Conservation (phyloP, 2,329 filamentous ascomycete genomes). For the Hypocreales sp. region DNA sequence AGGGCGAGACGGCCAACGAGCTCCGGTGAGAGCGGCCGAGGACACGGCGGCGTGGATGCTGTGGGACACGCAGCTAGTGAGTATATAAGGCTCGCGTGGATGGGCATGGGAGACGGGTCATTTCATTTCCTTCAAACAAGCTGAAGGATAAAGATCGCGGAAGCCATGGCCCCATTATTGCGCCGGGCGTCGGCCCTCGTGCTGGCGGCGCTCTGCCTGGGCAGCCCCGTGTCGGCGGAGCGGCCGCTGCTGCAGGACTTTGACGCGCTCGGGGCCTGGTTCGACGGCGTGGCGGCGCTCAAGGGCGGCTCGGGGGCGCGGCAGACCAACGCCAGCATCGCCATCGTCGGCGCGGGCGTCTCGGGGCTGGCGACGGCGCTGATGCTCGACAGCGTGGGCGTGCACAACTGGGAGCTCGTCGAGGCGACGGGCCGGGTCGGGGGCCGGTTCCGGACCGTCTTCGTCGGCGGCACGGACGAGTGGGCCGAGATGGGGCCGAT, state of each 20-base stretch:
- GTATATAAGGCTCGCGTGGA: no score
- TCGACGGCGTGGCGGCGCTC: constrained; percentile 21
- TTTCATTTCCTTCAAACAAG: no score
- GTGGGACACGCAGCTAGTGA: no score
- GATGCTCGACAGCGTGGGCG: constrained; percentile 25
- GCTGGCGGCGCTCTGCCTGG: no score
- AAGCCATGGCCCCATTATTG: no score
- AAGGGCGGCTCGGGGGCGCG: constrained; percentile 9
- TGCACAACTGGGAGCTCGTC: constrained; percentile 27
- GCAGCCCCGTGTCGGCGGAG: no score
- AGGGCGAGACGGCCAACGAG: no score
- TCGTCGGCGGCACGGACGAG: constrained; percentile 21
- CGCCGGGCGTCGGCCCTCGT: no score
- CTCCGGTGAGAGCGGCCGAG: no score
- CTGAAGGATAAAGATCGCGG: no score
- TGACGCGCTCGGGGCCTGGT: constrained; percentile 22
- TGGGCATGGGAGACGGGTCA: no score
- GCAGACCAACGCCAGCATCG: constrained; percentile 7
- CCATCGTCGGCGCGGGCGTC: constrained; percentile 23
- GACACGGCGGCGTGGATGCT: no score
- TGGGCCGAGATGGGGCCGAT: constrained; percentile 25
- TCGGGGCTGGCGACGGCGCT: constrained; percentile 11
- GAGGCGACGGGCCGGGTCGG: constrained; percentile 24
- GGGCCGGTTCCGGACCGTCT: constrained; percentile 25
- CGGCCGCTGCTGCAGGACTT: constrained; percentile 6